Evolutionary conservation across 2,329 filamentous ascomycete genomes (phyloP).

Genomic region (Graphiopsis chlorocephala): DNA sequence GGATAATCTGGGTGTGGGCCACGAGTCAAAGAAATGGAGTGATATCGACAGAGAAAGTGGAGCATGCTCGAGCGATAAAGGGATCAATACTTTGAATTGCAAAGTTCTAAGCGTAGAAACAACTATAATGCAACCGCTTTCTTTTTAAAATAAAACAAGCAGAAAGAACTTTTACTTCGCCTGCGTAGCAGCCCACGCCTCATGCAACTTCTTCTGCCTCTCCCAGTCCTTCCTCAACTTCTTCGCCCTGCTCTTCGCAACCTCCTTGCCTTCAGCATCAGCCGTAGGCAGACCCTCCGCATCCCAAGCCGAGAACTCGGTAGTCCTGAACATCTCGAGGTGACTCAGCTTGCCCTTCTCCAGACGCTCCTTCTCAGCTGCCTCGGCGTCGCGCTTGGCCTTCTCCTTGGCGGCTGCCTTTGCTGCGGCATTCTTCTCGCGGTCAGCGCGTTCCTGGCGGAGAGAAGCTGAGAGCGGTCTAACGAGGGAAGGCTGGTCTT

Average conservation of each 20-base stretch:
- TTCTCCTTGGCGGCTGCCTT: constrained; percentile 48
- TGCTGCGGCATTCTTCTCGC: constrained; percentile 53
- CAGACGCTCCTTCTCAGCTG: constrained; percentile 48
- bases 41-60: too few species aligned
- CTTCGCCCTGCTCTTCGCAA: constrained; percentile 77
- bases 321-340: constrained; percentile 56
- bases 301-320: constrained; percentile 75
- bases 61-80: too few species aligned
- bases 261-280: constrained; percentile 72
- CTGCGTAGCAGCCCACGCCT: constrained; percentile 48
- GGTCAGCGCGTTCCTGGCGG: constrained; percentile 51
- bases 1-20: background rate
- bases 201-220: constrained; percentile 80
- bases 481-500: constrained; percentile 67
- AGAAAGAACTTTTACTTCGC: background rate
- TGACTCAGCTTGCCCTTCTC: constrained; percentile 59
- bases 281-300: constrained; percentile 75
- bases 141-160: background rate
- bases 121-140: background rate
- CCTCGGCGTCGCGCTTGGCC: constrained; percentile 51
- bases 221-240: constrained; percentile 88
- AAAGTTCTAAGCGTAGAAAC: too few species aligned
- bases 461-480: constrained; percentile 55
- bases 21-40: too few species aligned
- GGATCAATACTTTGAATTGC: too few species aligned